A percentile compares a stretch with the other conserved stretches of the same genome.
Evolutionary conservation across 345 rosid species (phyloP).

Genomic region (Nasturtium officinale): DNA sequence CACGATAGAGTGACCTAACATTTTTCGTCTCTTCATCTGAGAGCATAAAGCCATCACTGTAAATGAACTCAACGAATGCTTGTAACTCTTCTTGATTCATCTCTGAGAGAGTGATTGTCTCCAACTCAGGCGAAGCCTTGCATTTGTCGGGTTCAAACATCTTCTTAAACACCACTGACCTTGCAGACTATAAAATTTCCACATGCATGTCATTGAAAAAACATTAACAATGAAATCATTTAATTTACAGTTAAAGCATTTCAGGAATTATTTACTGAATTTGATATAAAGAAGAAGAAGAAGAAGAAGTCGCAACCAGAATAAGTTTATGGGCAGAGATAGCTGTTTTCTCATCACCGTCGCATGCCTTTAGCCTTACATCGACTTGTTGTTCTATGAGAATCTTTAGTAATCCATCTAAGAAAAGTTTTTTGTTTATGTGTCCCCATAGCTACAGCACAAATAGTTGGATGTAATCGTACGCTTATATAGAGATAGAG

Average conservation of each 20-base stretch:
- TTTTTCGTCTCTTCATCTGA: not conserved
- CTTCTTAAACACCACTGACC: slow-evolving; percentile 15
- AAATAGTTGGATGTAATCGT: not conserved
- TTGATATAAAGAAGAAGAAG: not conserved
- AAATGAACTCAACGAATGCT: slow-evolving; percentile 21
- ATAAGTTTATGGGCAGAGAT: not conserved
- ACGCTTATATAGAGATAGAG: too few relatives aligned
- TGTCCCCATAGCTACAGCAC: not conserved
- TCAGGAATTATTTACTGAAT: not conserved
- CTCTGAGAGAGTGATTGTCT: slow-evolving; percentile 17
- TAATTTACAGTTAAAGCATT: not conserved
- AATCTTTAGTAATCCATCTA: not conserved
- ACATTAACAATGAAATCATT: not conserved
- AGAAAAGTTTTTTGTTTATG: not conserved
- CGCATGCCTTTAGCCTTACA: not conserved
- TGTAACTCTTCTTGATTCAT: not conserved
- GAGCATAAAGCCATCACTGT: not conserved
- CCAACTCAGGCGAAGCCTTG: not conserved
- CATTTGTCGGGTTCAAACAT: slow-evolving; percentile 2
- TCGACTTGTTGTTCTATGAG: not conserved
- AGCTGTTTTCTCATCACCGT: not conserved
- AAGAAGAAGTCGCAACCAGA: not conserved
- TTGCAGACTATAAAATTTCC: slow-evolving; percentile 2
- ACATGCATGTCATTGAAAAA: not conserved
- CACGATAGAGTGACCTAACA: not conserved